A percentile compares a stretch with the other conserved stretches of the same genome.
phyloP scores from a whole-genome alignment of 163 green algal species.

The Scenedesmus sp. region DNA sequence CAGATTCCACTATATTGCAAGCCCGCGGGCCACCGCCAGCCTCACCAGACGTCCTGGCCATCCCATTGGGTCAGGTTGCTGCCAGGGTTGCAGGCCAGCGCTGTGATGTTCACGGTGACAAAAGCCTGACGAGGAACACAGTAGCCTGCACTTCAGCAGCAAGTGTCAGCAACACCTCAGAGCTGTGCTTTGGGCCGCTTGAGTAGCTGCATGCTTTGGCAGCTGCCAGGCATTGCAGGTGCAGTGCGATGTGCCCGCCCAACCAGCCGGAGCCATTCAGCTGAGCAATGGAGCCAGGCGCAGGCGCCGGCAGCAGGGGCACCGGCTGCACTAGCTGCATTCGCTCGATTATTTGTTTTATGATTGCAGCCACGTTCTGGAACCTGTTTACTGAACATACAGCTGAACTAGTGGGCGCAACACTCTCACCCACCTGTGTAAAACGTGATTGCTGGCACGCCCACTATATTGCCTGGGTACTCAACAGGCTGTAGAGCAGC shows the following conservation, averaged over 20 bases:
- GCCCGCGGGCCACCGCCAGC: too few relatives aligned
- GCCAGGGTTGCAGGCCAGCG: conserved; percentile 35
- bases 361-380: not conserved
- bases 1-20: too few relatives aligned
- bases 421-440: conserved; percentile 1
- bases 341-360: too few relatives aligned
- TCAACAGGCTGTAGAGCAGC: not conserved
- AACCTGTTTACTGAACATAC: not conserved
- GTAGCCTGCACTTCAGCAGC: conserved; percentile 28
- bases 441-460: not conserved
- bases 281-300: too few relatives aligned
- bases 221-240: too few relatives aligned
- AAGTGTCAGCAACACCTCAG: not conserved
- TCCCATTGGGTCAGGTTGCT: conserved; percentile 44
- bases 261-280: too few relatives aligned
- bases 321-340: too few relatives aligned
- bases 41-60: conserved; percentile 36
- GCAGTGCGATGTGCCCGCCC: too few relatives aligned
- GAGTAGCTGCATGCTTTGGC: too few relatives aligned
- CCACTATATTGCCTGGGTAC: not conserved
- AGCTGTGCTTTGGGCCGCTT: not conserved
- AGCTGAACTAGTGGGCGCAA: too few relatives aligned
- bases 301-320: too few relatives aligned
- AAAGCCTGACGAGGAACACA: conserved; percentile 43
- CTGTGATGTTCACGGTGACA: conserved; percentile 35